Base-by-base conservation (phyloP, 1,284 basidiomycete genomes). In the Ganoderma meredithae region DNA sequence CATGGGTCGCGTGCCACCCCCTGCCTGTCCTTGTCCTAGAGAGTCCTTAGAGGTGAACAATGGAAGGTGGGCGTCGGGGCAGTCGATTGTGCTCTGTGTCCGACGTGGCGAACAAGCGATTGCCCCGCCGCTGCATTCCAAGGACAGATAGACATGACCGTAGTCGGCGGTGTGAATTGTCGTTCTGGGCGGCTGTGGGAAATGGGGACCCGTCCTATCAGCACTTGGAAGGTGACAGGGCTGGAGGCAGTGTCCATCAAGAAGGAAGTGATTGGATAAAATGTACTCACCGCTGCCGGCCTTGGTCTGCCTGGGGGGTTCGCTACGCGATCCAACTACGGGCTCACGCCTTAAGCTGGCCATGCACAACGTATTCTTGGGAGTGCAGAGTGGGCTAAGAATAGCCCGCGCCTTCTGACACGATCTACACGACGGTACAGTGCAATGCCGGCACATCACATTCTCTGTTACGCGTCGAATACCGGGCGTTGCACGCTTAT, bases 381-480 rank as follows among this genome's bases (percentile, higher is more conserved):
- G 22, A 39, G 15, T 27, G 17, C 36, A 25, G 25, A 25, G 22
- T 7, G 58, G 5, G 58, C 36, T 60, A 60, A 22, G n/a, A 40
- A 60, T 60, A 60, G 39, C 58, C 12, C 13, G 3, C 2, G n/a
- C 22, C 22, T 25, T 25, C 39, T 60, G 39, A 59, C 39, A 40
- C 39, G 58, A 41, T 59, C 58, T 22, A 41, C 22, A 25, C 31
- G 17, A 58, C 31, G 15, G 17, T 55, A 55, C n/a, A 36, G 22
- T 58, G 55, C 33, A 36, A 39, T 58, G 55, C 33, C 58, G 58
- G 39, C 58, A 60, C 31, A 58, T 39, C 55, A 39, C 33, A 31
- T 9, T 58, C 55, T 36, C 17, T 58, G 55, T 33, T 58, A 31
- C 31, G 15, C 33, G 33, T 31, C 31, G 17, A 39, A 39, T 58